Conservation (phyloP, 352 stramenopile genomes). For the Pythium biforme region DNA sequence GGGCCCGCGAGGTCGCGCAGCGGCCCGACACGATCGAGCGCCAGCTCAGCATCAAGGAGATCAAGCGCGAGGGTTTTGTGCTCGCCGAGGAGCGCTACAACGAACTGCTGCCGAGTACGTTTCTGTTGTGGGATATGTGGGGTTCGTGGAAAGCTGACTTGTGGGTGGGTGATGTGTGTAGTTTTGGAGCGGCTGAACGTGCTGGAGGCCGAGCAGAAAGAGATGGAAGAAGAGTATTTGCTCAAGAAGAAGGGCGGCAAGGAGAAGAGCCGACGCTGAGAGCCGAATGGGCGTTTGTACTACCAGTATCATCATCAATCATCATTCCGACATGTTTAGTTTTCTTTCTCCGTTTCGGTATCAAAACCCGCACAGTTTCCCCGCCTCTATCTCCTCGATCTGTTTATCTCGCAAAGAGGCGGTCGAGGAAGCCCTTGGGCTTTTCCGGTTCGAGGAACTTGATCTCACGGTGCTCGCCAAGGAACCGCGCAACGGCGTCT, state of each 20-base stretch:
- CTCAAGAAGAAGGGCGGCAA: constrained; percentile 77
- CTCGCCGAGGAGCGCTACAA: constrained; percentile 77
- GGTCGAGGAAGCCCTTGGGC: constrained; percentile 77
- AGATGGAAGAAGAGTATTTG: constrained; percentile 73
- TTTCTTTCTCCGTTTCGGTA: not conserved
- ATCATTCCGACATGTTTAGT: not conserved
- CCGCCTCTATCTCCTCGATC: not conserved
- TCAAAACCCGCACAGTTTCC: not conserved
- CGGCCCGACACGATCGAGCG: constrained; percentile 62
- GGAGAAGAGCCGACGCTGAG: constrained; percentile 59
- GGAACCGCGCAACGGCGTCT: constrained; percentile 89
- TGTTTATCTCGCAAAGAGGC: constrained; percentile 57
- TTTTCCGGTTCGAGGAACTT: constrained; percentile 84
- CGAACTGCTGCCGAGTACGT: constrained; percentile 70
- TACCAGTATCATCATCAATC: constrained; percentile 1
- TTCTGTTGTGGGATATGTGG: constrained; percentile 5
- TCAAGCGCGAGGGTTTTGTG: constrained; percentile 81
- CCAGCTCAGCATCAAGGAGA: constrained; percentile 81
- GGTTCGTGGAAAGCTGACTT: not conserved
- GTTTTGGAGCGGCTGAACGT: constrained; percentile 78
- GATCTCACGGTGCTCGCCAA: constrained; percentile 85
- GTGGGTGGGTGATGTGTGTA: constrained; percentile 25
- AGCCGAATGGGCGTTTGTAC: not conserved
- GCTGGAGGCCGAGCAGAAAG: constrained; percentile 75
- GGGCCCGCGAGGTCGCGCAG: constrained; percentile 57